Conservation (phyloP, 1,284 basidiomycete species). For the Phlebopus sp. region DNA sequence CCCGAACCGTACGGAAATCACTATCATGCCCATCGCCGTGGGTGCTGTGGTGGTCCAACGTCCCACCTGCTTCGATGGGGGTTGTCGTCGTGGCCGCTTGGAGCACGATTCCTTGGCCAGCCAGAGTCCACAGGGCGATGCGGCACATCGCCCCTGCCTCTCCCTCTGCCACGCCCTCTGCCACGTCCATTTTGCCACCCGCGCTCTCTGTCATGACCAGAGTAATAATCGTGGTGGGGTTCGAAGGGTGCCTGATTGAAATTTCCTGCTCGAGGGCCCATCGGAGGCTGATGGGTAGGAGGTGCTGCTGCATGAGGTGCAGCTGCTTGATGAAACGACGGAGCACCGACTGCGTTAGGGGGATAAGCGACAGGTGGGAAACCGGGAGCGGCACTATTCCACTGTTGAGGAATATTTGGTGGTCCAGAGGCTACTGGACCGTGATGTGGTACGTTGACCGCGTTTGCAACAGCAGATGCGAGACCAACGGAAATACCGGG, state of each 20-base stretch:
- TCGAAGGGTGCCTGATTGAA: slow-evolving; percentile 27
- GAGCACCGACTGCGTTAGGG: neutral
- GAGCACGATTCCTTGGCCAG: slow-evolving; percentile 43
- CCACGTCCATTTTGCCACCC: slow-evolving; percentile 31
- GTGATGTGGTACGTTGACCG: slow-evolving; percentile 19
- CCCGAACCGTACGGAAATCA: neutral
- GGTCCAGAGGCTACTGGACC: slow-evolving; percentile 1
- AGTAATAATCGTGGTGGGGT: slow-evolving; percentile 24
- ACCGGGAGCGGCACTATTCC: slow-evolving; percentile 17
- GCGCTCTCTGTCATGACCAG: slow-evolving; percentile 12
- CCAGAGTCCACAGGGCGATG: slow-evolving; percentile 54
- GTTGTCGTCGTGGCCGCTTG: slow-evolving; percentile 14
- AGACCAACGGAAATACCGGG: slow-evolving; percentile 29
- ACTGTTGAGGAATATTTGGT: slow-evolving; percentile 15
- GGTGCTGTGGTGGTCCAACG: slow-evolving; percentile 20
- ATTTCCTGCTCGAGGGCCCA: slow-evolving; percentile 20
- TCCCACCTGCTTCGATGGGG: slow-evolving; percentile 30
- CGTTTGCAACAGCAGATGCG: slow-evolving; percentile 26
- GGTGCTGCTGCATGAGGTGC: slow-evolving; percentile 20
- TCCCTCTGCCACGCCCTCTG: slow-evolving; percentile 35
- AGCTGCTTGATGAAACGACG: slow-evolving; percentile 19
- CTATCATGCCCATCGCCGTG: slow-evolving; percentile 28
- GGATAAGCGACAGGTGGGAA: slow-evolving; percentile 14
- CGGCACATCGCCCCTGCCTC: slow-evolving; percentile 37
- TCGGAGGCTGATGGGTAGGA: slow-evolving; percentile 21